A percentile compares a stretch with the other conserved stretches of the same genome.
Evolutionary conservation across 495 filamentous ascomycete species (phyloP).

Genomic region (Neurospora pannonica): DNA sequence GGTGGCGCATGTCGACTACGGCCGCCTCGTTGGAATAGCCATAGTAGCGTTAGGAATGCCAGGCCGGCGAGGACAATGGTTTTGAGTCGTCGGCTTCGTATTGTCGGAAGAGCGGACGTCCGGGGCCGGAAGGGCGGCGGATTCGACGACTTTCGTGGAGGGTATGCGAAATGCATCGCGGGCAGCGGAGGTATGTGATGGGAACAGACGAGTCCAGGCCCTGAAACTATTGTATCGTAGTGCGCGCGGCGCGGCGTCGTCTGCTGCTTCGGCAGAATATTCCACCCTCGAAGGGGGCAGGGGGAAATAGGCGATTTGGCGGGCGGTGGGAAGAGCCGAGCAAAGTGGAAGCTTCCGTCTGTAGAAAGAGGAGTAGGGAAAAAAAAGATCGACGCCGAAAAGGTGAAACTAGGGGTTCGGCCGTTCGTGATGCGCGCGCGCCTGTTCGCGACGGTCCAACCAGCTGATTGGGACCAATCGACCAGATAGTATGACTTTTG

Average conservation of each 20-base stretch:
- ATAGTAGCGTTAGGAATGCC: slow-evolving; percentile 50
- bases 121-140: slow-evolving; percentile 52
- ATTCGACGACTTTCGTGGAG: slow-evolving; percentile 69
- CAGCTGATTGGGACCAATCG: neutral
- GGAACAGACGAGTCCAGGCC: neutral
- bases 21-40: slow-evolving; percentile 46
- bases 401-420: neutral
- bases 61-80: slow-evolving; percentile 48
- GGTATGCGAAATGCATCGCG: slow-evolving; percentile 85
- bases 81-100: slow-evolving; percentile 61
- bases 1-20: slow-evolving; percentile 20
- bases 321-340: neutral
- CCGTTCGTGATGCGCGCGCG: neutral
- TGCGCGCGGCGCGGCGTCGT: neutral
- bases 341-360: neutral
- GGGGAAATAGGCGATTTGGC: neutral
- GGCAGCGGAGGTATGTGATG: neutral
- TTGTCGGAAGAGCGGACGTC: slow-evolving; percentile 46
- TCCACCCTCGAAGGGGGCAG: neutral
- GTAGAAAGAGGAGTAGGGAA: neutral
- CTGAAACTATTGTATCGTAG: neutral
- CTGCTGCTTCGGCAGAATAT: neutral
- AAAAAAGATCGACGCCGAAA: neutral
- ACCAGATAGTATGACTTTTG: neutral
- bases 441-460: neutral